Percentiles rank a stretch among this genome's conserved stretches.
phyloP scores from a whole-genome alignment of 2,329 filamentous ascomycete species.

The Plectosphaerella sp. region DNA sequence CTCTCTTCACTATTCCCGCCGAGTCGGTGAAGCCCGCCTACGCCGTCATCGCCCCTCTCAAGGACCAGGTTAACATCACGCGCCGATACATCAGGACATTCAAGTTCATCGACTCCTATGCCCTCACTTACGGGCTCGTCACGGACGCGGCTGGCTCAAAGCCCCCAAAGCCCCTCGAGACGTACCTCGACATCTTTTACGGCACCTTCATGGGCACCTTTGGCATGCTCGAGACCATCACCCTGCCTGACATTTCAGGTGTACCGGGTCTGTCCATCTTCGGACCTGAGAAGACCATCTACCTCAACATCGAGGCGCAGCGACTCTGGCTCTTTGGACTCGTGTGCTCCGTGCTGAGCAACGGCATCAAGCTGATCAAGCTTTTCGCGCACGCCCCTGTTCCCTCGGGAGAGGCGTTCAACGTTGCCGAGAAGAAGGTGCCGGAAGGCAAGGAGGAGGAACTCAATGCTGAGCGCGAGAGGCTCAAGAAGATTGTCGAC shows the following conservation, averaged over 20 bases:
- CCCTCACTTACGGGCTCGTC: conserved; percentile 41
- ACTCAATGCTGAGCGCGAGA: conserved; percentile 21
- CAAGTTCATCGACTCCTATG: conserved; percentile 60
- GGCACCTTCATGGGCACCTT: conserved; percentile 62
- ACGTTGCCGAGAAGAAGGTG: conserved; percentile 10
- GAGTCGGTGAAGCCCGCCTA: conserved; percentile 17
- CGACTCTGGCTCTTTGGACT: conserved; percentile 67
- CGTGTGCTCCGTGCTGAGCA: conserved; percentile 41
- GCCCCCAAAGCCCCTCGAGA: conserved; percentile 22
- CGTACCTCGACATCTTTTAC: conserved; percentile 49
- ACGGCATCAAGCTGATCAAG: conserved; percentile 35
- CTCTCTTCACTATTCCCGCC: conserved; percentile 10
- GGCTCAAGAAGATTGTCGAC: conserved; percentile 26
- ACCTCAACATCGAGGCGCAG: conserved; percentile 55
- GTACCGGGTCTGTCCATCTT: conserved; percentile 45
- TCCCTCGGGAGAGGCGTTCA: conserved; percentile 22
- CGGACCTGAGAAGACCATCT: conserved; percentile 39
- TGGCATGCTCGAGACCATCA: conserved; percentile 61
- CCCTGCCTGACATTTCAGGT: conserved; percentile 48
- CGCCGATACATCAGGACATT: conserved; percentile 66
- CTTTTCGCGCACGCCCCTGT: conserved; percentile 29
- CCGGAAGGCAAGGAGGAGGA: conserved; percentile 14
- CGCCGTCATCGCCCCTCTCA: conserved; percentile 29
- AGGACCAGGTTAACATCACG: conserved; percentile 37
- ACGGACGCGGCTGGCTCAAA: conserved; percentile 14